phyloP scores from a whole-genome alignment of 164 flowering plant species.

The Aristolochia californica region DNA sequence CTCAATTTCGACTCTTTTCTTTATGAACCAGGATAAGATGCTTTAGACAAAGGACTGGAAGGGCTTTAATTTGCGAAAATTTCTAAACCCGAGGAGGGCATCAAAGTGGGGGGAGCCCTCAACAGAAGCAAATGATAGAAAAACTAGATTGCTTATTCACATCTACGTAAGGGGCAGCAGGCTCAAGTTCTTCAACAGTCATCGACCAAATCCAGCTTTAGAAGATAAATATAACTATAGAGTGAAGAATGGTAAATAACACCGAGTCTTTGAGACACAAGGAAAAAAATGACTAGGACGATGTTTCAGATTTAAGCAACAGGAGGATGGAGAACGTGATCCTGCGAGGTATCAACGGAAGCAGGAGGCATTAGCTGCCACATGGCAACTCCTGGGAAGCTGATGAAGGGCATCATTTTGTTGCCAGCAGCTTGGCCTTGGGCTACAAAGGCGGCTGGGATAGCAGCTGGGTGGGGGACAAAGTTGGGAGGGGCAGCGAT shows the following conservation, averaged over 20 bases:
- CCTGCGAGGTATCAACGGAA: conserved; percentile 87
- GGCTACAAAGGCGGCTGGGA: conserved; percentile 58
- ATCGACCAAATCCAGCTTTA: conserved; percentile 2
- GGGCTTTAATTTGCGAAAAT: too few relatives aligned
- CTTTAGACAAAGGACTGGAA: too few relatives aligned
- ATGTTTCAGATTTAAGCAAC: conserved; percentile 46
- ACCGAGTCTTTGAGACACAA: neutral
- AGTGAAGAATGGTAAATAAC: conserved; percentile 7
- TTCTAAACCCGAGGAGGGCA: too few relatives aligned
- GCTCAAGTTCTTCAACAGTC: conserved; percentile 4
- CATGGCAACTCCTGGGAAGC: conserved; percentile 90
- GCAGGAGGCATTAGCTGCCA: conserved; percentile 98
- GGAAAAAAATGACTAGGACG: conserved; percentile 11
- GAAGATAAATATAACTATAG: neutral
- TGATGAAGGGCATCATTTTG: conserved; percentile 64
- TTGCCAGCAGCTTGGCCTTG: conserved; percentile 57
- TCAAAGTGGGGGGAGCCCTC: too few relatives aligned
- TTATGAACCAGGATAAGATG: too few relatives aligned
- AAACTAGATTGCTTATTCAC: too few relatives aligned
- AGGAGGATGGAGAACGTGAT: conserved; percentile 87
- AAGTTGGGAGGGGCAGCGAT: conserved; percentile 47
- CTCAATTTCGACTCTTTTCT: too few relatives aligned
- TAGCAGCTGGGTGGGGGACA: conserved; percentile 47
- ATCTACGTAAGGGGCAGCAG: conserved; percentile 14
- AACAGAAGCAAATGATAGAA: too few relatives aligned